Evolutionary conservation across 2,329 filamentous ascomycete species (phyloP), one percentile per base, ranked within the genome.

Genomic region (Fusarium haematococcum): DNA sequence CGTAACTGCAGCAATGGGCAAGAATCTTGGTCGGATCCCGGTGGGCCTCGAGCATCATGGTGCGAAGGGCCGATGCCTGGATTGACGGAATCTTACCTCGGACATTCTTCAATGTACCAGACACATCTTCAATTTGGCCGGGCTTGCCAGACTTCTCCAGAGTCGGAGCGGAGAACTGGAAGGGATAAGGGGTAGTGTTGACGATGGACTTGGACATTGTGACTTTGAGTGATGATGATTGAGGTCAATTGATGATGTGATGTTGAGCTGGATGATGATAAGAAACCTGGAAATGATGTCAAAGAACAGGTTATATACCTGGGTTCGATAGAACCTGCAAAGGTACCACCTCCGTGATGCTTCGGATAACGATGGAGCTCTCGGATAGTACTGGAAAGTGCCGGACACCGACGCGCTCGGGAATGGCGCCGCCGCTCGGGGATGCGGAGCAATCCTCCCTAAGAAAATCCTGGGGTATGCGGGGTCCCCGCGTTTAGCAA

Each of bases 1-100:
- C 85, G 48, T 87, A 86, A 37, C 79, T 81, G 71, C 85, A 86
- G 30, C 77, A 76, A 35, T 84, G 81, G 1, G 86, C 85, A 5
- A 87, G 67, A 43, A 87, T 86, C 70, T 86, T 87, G 7, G 75
- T 76, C 0, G 83, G 81, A 65, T 86, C 84, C 4, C 75, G 67
- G 58, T 82, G 79, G 0, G 85, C 82, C 60, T 86, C 84, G 3
- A 83, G 74, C 79, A 85, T 84, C 80, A 85, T 81, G 2, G 82
- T 78, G 3, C 84, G 78, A 8, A 85, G 79, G 2, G 79, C 79
- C 4, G 83, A 82, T 7, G 84, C 80, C 64, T 85, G 84, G 2
- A 80, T 43, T 0, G 83, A 84, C 11, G 84, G 83, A 23, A 84
- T 81, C 9, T 68, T 69, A 25, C 71, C 71, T 7, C 71, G 70